These are phyloP conservation scores for Salix caprea DNA, from an alignment of 345 rosid species.

Conservation along the genomic window DNA sequence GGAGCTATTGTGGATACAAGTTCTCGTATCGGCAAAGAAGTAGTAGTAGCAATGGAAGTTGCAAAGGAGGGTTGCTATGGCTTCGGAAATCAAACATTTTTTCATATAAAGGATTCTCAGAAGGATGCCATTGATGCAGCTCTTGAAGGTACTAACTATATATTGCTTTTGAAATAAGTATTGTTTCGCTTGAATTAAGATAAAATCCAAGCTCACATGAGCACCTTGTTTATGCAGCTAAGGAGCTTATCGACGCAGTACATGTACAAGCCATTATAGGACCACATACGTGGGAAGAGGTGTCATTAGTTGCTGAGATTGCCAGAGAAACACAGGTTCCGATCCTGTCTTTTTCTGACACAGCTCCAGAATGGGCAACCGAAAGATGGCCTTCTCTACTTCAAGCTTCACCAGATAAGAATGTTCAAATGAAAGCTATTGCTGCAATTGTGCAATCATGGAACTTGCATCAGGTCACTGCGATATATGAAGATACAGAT, in stretches of 20 bases:
- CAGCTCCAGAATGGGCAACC: conserved; percentile 17
- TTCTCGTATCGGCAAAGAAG: background rate
- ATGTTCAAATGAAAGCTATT: conserved; percentile 22
- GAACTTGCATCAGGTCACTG: conserved; percentile 11
- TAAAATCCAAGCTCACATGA: no score
- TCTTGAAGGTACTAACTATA: background rate
- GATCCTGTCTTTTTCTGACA: conserved; percentile 15
- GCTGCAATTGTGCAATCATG: conserved; percentile 23
- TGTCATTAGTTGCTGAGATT: conserved; percentile 18
- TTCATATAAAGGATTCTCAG: background rate
- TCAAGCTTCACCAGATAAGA: conserved; percentile 15
- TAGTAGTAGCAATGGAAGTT: background rate
- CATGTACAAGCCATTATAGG: conserved; percentile 22
- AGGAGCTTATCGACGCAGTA: background rate
- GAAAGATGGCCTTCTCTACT: conserved; percentile 17
- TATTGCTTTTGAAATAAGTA: background rate
- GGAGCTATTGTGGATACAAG: background rate
- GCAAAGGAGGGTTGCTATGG: background rate
- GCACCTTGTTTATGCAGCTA: background rate
- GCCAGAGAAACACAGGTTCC: conserved; percentile 14
- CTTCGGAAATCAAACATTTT: background rate
- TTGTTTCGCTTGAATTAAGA: background rate
- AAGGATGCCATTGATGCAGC: background rate
- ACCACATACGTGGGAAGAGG: conserved; percentile 28
- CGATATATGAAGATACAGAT: conserved; percentile 17